These are phyloP conservation scores for Stephania yunnanensis DNA, from an alignment of 164 flowering plant species.

Conservation along the genomic window DNA sequence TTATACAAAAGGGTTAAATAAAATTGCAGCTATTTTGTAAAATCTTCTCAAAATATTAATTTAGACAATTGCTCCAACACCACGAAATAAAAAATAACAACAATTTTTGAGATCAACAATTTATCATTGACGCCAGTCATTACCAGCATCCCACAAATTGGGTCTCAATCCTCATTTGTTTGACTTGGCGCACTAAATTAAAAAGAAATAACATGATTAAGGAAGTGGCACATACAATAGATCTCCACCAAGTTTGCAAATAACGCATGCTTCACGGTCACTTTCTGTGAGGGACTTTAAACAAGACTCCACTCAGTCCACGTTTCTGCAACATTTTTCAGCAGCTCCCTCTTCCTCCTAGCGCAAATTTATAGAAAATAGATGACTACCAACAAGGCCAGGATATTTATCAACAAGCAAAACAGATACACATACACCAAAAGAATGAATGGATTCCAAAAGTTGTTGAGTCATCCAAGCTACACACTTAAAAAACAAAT, in stretches of 20 bases:
- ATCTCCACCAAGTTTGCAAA: conserved; percentile 53
- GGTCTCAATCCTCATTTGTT: neutral
- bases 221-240: conserved; percentile 42
- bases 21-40: neutral
- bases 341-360: conserved; percentile 39
- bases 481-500: neutral
- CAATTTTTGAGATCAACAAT: too few species aligned
- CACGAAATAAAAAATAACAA: too few species aligned
- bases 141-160: too few species aligned
- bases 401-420: neutral
- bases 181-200: neutral
- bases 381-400: neutral
- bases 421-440: neutral
- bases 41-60: too few species aligned
- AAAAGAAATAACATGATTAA: neutral
- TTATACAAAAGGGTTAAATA: too few species aligned
- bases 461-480: neutral
- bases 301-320: conserved; percentile 11
- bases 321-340: conserved; percentile 14
- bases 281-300: conserved; percentile 11
- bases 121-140: too few species aligned
- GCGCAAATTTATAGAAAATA: conserved; percentile 16
- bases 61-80: too few species aligned
- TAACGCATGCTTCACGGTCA: conserved; percentile 28
- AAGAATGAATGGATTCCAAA: neutral